Conservation (phyloP, 2,329 filamentous ascomycete species). For the Scedosporium dehoogii region DNA sequence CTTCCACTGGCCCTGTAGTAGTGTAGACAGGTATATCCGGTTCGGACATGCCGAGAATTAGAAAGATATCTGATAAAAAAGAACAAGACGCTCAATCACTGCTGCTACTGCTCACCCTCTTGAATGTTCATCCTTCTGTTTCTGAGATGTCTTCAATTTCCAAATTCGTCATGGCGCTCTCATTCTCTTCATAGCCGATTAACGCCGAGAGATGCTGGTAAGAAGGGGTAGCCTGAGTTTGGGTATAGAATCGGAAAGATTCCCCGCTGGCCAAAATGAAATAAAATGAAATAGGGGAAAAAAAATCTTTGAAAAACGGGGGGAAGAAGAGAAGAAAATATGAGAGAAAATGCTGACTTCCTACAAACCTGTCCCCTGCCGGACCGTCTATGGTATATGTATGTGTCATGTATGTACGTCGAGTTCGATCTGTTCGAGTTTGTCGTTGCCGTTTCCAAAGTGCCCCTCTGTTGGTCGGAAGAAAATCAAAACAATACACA, state of each 20-base stretch:
- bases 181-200: background rate
- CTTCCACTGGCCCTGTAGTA: too few species aligned
- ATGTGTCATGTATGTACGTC: background rate
- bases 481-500: background rate
- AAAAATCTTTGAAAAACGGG: background rate
- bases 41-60: too few species aligned
- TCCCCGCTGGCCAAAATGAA: background rate
- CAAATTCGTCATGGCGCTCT: background rate
- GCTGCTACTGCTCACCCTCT: too few species aligned
- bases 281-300: background rate
- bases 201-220: conserved; percentile 1
- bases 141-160: too few species aligned
- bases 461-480: background rate
- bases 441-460: background rate
- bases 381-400: background rate
- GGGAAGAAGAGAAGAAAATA: background rate
- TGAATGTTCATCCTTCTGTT: too few species aligned
- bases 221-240: background rate
- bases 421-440: background rate
- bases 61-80: too few species aligned
- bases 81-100: too few species aligned
- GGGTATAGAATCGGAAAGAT: background rate
- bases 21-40: too few species aligned
- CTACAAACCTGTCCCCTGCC: background rate
- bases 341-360: background rate